A percentile compares a stretch with the other conserved stretches of the same genome.
Conservation (phyloP, 1,284 basidiomycete genomes). For the Puccinia hordei region DNA sequence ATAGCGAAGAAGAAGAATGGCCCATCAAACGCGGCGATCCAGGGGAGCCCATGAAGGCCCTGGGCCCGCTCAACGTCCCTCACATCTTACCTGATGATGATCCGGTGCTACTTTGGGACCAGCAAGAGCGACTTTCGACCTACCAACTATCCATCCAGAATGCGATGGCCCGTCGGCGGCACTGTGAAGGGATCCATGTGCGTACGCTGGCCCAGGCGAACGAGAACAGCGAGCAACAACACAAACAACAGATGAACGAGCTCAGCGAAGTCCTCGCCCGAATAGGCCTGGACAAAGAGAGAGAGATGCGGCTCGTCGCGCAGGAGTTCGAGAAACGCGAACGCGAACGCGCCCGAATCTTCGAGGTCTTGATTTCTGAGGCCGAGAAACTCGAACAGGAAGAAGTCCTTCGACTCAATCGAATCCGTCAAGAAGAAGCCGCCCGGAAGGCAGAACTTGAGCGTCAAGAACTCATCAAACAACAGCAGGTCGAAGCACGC, state of each 20-base stretch:
- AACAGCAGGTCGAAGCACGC: slow-evolving; percentile 26
- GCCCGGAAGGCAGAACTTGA: slow-evolving; percentile 35
- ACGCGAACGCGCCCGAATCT: slow-evolving; percentile 16
- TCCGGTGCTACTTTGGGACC: slow-evolving; percentile 34
- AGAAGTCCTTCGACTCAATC: slow-evolving; percentile 20
- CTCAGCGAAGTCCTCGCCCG: slow-evolving; percentile 31
- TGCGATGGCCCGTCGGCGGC: slow-evolving; percentile 18
- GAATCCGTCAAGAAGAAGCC: slow-evolving; percentile 40
- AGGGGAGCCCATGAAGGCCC: not conserved
- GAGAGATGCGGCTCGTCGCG: slow-evolving; percentile 17
- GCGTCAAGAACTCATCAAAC: slow-evolving; percentile 26
- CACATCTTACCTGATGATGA: slow-evolving; percentile 45
- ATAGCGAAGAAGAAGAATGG: slow-evolving; percentile 49
- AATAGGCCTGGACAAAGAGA: slow-evolving; percentile 35
- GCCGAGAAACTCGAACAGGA: slow-evolving; percentile 45
- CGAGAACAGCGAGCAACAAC: slow-evolving; percentile 12
- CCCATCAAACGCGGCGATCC: slow-evolving; percentile 24
- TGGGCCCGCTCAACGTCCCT: not conserved
- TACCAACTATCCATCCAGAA: slow-evolving; percentile 39
- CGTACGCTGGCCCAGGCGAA: slow-evolving; percentile 20
- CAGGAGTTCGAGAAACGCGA: slow-evolving; percentile 44
- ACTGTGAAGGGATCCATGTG: slow-evolving; percentile 44
- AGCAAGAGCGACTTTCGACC: slow-evolving; percentile 33
- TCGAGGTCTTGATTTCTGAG: slow-evolving; percentile 30
- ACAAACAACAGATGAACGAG: slow-evolving; percentile 46